A percentile compares a stretch with the other conserved stretches of the same genome.
phyloP scores from a whole-genome alignment of 1,284 basidiomycete genomes.

The Ganoderma lucidum region DNA sequence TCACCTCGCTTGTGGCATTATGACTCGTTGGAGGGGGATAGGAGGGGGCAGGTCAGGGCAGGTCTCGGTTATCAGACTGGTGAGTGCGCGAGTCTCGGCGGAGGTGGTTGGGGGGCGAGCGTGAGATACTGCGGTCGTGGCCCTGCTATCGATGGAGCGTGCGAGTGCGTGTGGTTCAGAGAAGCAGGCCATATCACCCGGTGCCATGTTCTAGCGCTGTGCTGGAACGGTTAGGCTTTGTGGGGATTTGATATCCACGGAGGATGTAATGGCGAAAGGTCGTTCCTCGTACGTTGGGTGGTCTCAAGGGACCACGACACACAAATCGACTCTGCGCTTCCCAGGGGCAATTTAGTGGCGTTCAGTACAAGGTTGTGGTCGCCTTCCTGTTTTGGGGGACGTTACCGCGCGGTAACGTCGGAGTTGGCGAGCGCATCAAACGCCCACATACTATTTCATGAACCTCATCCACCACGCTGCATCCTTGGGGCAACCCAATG shows the following conservation, averaged over 20 bases:
- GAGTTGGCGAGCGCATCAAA: not conserved
- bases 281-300: not conserved
- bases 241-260: not conserved
- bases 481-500: not conserved
- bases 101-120: not conserved
- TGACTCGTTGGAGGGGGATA: not conserved
- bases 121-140: not conserved
- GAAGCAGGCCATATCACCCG: conserved; percentile 4
- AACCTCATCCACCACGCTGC: not conserved
- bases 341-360: not conserved
- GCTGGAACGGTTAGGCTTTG: not conserved
- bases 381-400: conserved; percentile 1
- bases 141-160: not conserved
- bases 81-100: not conserved
- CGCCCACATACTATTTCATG: not conserved
- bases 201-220: not conserved
- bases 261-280: not conserved
- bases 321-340: too few species aligned
- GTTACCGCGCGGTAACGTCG: not conserved
- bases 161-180: not conserved
- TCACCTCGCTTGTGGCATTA: not conserved
- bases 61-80: not conserved
- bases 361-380: not conserved
- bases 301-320: not conserved
- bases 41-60: not conserved